Evolutionary conservation across 768 basidiomycete species (phyloP).

Genomic region (Vishniacozyma victoriae): DNA sequence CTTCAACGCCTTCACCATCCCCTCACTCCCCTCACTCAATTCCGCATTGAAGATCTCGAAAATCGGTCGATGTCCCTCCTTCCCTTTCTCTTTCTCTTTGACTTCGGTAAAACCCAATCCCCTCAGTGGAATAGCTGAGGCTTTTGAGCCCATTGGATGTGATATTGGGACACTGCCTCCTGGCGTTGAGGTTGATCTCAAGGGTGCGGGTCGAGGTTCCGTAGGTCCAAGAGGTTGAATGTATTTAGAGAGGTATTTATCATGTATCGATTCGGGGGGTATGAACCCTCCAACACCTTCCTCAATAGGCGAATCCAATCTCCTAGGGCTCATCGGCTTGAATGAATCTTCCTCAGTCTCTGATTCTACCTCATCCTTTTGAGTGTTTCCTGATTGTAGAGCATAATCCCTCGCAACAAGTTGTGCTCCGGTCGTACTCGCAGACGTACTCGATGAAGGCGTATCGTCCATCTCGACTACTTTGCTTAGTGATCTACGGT

Average conservation of each 20-base stretch:
- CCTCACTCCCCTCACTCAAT: conserved; percentile 13
- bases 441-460: too few species aligned
- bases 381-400: too few species aligned
- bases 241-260: conserved; percentile 24
- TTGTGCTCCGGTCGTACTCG: too few species aligned
- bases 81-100: not conserved
- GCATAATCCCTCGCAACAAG: too few species aligned
- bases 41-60: conserved; percentile 38
- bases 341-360: too few species aligned
- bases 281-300: too few species aligned
- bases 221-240: conserved; percentile 13
- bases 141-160: not conserved
- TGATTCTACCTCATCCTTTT: too few species aligned
- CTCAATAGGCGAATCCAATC: too few species aligned
- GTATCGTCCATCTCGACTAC: too few species aligned
- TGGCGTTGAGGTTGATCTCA: conserved; percentile 9
- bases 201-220: conserved; percentile 1
- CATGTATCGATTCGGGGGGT: conserved; percentile 25
- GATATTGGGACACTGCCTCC: not conserved
- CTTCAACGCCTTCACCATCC: conserved; percentile 26
- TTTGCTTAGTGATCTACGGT: too few species aligned
- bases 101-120: not conserved
- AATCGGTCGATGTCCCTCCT: conserved; percentile 17
- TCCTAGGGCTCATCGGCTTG: too few species aligned
- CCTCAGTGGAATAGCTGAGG: not conserved